Base-by-base conservation (phyloP, 805 yeast genomes). In the Schizosaccharomyces cryophilus region DNA sequence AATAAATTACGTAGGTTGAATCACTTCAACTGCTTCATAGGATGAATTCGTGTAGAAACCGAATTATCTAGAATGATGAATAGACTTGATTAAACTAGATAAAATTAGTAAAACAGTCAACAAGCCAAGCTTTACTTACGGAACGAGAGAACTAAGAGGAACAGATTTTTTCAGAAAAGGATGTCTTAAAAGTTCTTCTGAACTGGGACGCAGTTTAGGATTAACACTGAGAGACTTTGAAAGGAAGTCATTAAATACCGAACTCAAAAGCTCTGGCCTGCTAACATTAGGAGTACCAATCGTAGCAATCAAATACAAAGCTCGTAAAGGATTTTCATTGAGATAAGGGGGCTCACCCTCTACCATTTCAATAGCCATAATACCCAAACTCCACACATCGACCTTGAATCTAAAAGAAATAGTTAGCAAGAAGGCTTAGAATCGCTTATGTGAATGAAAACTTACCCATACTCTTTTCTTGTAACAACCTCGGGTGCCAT, bases 401-500 rank as follows among this genome's bases (percentile, higher is more conserved):
- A 93, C 95, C 70, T 93, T 89, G 59, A 95, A 51, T 5, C 51
- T 45, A 5, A n/a, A 24, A 42, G 13, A 3, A 3, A 45, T 1
- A 45, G 51, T 45, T 45, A 45, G 51, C 7, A 45, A 17, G 11
- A 11, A 45, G 7, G 9, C n/a, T n/a, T 19, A 19, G 3, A 4
- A 6, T 21, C 17, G 17, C 51, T 19, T 21, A n/a, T 1, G 21
- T 2, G 7, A n/a, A 15, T 17, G 17, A 4, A 45, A 19, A 17
- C 51, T 19, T 45, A 93, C 42, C 95, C 98, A 69, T 93, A 93
- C 69, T 89, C 96, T 70, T 88, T 89, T 66, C 94, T 81, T 21
- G 89, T 81, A 31, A 93, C 96, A 61, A 93, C 96, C 71, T 93
- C 99, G 0, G 99, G 99, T 0, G 99, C 99, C 99, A 93, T 93